These are phyloP conservation scores for Xylaria bambusicola DNA, from an alignment of 495 filamentous ascomycete genomes.

Conservation along the genomic window DNA sequence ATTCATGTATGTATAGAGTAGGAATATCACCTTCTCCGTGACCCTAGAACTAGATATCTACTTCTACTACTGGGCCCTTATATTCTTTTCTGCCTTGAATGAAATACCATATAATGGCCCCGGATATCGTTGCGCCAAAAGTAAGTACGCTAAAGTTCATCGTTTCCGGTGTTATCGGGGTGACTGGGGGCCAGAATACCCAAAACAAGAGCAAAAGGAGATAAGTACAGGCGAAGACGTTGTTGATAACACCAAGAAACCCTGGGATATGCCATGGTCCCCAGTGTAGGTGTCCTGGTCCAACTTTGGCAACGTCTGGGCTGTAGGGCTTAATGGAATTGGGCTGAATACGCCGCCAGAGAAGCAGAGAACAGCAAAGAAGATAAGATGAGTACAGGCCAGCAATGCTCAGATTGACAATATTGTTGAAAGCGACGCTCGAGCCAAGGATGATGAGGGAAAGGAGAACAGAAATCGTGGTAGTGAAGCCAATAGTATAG, in stretches of 20 bases:
- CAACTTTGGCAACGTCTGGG: conserved; percentile 29
- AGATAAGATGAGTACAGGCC: conserved; percentile 50
- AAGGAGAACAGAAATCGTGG: conserved; percentile 53
- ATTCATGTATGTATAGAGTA: too few relatives aligned
- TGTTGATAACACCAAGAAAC: conserved; percentile 39
- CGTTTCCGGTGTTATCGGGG: conserved; percentile 36
- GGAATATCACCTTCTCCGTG: too few relatives aligned
- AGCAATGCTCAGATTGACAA: conserved; percentile 51
- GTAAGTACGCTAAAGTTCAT: conserved; percentile 57
- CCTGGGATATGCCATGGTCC: conserved; percentile 46
- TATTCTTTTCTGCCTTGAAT: background rate
- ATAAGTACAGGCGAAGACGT: conserved; percentile 40
- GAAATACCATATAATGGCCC: background rate
- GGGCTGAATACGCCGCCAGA: conserved; percentile 35
- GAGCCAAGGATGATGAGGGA: conserved; percentile 64
- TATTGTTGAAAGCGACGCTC: conserved; percentile 55
- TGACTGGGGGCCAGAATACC: conserved; percentile 46
- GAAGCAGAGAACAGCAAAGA: conserved; percentile 38
- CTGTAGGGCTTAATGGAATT: conserved; percentile 37
- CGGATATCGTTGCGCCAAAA: conserved; percentile 27
- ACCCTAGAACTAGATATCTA: background rate
- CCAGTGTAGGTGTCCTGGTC: conserved; percentile 44
- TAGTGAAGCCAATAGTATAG: conserved; percentile 51
- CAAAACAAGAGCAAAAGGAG: conserved; percentile 38
- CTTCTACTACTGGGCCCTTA: background rate